Conservation (phyloP, 1,284 basidiomycete genomes). For the Cutaneotrichosporon daszewskae region DNA sequence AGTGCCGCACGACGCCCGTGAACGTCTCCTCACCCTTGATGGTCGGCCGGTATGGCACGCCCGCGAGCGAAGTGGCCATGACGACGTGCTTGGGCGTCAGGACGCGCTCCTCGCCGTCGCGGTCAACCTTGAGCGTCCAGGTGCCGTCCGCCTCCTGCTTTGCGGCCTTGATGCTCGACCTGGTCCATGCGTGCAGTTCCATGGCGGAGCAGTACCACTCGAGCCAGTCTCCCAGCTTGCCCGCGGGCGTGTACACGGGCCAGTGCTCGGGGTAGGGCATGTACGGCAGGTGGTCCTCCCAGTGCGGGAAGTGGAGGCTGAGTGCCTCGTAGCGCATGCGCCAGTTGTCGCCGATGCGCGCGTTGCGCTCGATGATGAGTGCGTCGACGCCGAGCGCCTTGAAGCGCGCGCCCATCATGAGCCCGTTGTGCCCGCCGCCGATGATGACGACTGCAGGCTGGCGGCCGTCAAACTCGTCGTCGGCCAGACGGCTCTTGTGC, state of each 20-base stretch:
- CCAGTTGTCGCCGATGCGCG: conserved; percentile 47
- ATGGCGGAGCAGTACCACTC: conserved; percentile 34
- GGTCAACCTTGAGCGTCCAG: conserved; percentile 55
- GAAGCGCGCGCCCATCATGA: conserved; percentile 45
- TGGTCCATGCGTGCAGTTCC: conserved; percentile 42
- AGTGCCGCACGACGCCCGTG: conserved; percentile 52
- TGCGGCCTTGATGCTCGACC: conserved; percentile 50
- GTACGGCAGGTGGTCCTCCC: conserved; percentile 49
- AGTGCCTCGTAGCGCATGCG: conserved; percentile 56
- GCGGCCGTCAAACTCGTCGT: conserved; percentile 25
- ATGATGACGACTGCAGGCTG: conserved; percentile 52
- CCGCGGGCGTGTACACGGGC: conserved; percentile 59
- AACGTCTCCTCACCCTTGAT: conserved; percentile 50
- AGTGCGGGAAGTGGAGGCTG: conserved; percentile 60
- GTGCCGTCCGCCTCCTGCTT: conserved; percentile 48
- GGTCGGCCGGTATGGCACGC: conserved; percentile 19
- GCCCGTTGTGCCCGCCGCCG: conserved; percentile 49
- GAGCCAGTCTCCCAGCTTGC: conserved; percentile 34
- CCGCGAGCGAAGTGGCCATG: conserved; percentile 29
- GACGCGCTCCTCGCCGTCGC: conserved; percentile 46
- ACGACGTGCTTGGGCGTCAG: conserved; percentile 50
- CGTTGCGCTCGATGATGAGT: conserved; percentile 45
- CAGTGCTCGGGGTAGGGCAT: conserved; percentile 51
- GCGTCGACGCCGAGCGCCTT: conserved; percentile 44
- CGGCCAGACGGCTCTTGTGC: conserved; percentile 11